Conservation (phyloP, 176 grass and related monocot genomes). For the Carex scoparia region DNA sequence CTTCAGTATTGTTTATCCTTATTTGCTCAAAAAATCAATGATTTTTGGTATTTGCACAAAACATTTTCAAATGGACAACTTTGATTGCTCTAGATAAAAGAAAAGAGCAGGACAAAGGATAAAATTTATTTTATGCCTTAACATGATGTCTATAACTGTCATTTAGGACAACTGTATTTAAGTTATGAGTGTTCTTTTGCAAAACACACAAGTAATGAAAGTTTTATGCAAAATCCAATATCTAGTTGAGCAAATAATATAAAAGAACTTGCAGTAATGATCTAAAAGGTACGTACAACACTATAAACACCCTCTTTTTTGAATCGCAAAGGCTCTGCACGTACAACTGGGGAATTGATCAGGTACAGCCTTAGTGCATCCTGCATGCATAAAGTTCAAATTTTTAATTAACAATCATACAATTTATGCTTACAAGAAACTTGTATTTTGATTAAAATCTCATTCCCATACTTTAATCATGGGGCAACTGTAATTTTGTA, state of each 20-base stretch:
- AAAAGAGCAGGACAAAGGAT: constrained; percentile 10
- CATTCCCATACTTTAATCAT: not conserved
- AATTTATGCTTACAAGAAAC: constrained; percentile 10
- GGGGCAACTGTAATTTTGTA: not conserved
- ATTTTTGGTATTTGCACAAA: not conserved
- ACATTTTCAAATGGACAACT: too few relatives aligned
- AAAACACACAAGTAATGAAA: not conserved
- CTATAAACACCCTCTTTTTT: constrained; percentile 83
- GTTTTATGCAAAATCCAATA: constrained; percentile 22
- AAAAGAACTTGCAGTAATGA: not conserved
- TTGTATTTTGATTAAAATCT: not conserved
- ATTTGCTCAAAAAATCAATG: not conserved
- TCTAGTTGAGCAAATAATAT: not conserved
- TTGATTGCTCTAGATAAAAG: constrained; percentile 18
- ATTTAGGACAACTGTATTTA: not conserved
- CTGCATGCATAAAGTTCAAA: constrained; percentile 35
- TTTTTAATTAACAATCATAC: constrained; percentile 5
- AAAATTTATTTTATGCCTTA: not conserved
- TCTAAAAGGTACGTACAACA: constrained; percentile 62
- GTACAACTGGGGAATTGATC: constrained; percentile 95
- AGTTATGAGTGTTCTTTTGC: constrained; percentile 1
- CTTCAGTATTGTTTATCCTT: not conserved
- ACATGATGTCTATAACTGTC: not conserved
- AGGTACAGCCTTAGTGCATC: constrained; percentile 94
- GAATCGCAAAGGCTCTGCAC: constrained; percentile 85